Evolutionary conservation across 768 basidiomycete species (phyloP).

Genomic region (Cystoderma amianthinum): DNA sequence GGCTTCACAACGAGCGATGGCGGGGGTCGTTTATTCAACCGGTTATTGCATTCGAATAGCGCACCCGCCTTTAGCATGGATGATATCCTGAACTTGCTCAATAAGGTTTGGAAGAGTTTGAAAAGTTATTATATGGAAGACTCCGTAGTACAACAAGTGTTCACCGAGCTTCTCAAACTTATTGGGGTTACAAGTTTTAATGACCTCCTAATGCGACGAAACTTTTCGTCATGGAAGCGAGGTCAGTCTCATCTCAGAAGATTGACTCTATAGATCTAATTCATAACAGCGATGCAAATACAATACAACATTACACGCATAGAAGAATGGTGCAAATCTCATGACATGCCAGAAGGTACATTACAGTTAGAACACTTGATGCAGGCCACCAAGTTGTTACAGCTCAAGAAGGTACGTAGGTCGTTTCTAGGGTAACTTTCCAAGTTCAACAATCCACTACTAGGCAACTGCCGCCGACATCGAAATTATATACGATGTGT

Average conservation of each 20-base stretch:
- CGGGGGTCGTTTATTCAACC: constrained; percentile 88
- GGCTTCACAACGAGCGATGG: constrained; percentile 97
- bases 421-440: constrained; percentile 1
- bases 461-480: constrained; percentile 93
- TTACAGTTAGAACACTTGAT: constrained; percentile 97
- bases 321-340: constrained; percentile 99
- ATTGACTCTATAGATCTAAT: not conserved
- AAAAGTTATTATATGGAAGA: constrained; percentile 99
- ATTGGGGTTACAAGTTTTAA: constrained; percentile 98
- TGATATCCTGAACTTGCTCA: constrained; percentile 91
- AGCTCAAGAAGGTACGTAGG: constrained; percentile 83
- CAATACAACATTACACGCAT: constrained; percentile 98
- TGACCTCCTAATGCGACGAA: constrained; percentile 95
- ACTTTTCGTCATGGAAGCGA: constrained; percentile 99
- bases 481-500: constrained; percentile 98
- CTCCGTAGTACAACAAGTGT: constrained; percentile 89
- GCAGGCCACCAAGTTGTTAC: constrained; percentile 97
- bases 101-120: constrained; percentile 97
- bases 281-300: constrained; percentile 89
- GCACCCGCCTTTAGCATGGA: constrained; percentile 97
- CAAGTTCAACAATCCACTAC: not conserved
- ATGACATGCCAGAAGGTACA: constrained; percentile 98
- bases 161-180: constrained; percentile 91
- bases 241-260: constrained; percentile 40
- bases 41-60: constrained; percentile 79